Evolutionary conservation across 2,329 filamentous ascomycete genomes (phyloP).

Genomic region (Alternaria dauci): DNA sequence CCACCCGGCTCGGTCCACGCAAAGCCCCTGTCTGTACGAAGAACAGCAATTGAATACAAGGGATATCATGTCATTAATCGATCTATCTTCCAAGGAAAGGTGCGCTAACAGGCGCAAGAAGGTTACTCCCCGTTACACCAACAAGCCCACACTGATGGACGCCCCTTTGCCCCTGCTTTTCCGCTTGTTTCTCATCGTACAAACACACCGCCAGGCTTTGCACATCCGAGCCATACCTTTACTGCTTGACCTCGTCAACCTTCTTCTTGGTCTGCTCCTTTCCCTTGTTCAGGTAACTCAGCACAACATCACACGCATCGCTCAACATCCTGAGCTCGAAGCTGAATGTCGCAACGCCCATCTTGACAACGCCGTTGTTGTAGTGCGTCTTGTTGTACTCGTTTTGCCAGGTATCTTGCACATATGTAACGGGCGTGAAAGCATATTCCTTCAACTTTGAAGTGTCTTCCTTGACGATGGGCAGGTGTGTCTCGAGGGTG

Average conservation of each 20-base stretch:
- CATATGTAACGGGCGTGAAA: constrained; percentile 46
- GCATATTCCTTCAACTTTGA: constrained; percentile 51
- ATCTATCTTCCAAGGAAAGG: constrained; percentile 12
- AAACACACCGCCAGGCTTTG: not conserved
- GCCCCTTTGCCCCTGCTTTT: constrained; percentile 12
- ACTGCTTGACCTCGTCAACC: constrained; percentile 48
- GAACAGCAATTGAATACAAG: not conserved
- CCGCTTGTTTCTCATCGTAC: constrained; percentile 2
- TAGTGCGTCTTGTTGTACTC: constrained; percentile 52
- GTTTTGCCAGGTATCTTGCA: constrained; percentile 49
- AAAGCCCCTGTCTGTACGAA: not conserved
- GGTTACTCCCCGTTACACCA: not conserved
- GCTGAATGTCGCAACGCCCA: constrained; percentile 48
- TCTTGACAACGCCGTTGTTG: constrained; percentile 47
- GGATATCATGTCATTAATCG: constrained; percentile 17
- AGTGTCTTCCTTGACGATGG: constrained; percentile 60
- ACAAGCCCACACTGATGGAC: not conserved
- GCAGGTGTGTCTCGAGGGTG: constrained; percentile 49
- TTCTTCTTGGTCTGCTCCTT: constrained; percentile 47
- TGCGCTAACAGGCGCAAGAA: constrained; percentile 4
- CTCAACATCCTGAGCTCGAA: constrained; percentile 51
- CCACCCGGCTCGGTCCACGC: not conserved
- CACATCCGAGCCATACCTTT: constrained; percentile 10
- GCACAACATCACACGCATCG: constrained; percentile 44
- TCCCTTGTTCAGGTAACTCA: constrained; percentile 44